Base-by-base conservation (phyloP, 2,329 filamentous ascomycete genomes). In the Pseudodiploospora longispora region DNA sequence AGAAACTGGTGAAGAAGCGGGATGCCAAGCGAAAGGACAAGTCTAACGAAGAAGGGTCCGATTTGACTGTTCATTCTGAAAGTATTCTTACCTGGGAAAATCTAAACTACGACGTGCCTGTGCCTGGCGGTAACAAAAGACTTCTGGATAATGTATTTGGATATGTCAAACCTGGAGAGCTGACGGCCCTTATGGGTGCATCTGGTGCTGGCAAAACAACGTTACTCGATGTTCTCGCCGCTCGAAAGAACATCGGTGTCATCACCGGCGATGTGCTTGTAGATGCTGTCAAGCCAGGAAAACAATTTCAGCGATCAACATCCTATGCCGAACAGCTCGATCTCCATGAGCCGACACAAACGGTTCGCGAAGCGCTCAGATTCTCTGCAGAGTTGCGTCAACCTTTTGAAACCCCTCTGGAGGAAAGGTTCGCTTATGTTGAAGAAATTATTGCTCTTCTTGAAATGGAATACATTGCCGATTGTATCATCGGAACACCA, bases 191-290 rank as follows among this genome's bases (percentile, higher is more conserved):
- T 2, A 89, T 93, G 84, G 87, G 87, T 34, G 82, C 83, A 6
- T 88, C 84, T 5, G 85, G 85, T n/a, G 88, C 87, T 4, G 88
- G 88, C 40, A 95, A 95, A 67, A 93, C 87, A 0, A 94, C 88
- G 0, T 69, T 94, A 1, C 69, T 95, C 3, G 86, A 95, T 55
- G 85, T 91, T 1, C 68, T 94, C 32, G 76, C 76, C 0, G 61
- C 70, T 1, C 67, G 78, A 33, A 80, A 80, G 64, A 80, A 77
- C 52, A 78, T 81, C 44, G 78, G 78, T 51, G 75, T 80, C 2
- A 76, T 82, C 34, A 54, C 59, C 0, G 77, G 77, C 34, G 72
- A 78, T 35, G 70, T 82, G 6, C 60, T 80, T 2, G 74, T 82
- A 31, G 78, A 81, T 46, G 76, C 73, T 10, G 48, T 62, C 36